Evolutionary conservation across 225 moss, liverwort and hornwort species (phyloP).

Genomic region (Ulota crispa): DNA sequence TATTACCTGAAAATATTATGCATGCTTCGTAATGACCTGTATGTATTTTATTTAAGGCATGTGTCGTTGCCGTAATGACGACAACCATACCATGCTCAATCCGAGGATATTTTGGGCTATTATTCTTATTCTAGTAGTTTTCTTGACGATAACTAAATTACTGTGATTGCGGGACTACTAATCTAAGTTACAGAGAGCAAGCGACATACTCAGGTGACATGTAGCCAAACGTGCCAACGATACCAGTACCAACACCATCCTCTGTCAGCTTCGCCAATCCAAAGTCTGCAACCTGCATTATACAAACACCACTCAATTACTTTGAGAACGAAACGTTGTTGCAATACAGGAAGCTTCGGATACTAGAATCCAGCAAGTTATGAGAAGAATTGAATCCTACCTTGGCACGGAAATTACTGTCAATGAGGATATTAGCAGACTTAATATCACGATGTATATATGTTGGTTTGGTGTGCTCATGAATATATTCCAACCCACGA

Average conservation of each 20-base stretch:
- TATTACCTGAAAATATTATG: too few species aligned
- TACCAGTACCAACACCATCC: conserved; percentile 64
- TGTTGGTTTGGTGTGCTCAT: conserved; percentile 96
- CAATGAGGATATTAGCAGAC: conserved; percentile 92
- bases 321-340: conserved; percentile 5
- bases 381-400: conserved; percentile 26
- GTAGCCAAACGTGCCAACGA: conserved; percentile 94
- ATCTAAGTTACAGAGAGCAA: not conserved
- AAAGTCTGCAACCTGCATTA: conserved; percentile 90
- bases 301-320: not conserved
- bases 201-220: conserved; percentile 92
- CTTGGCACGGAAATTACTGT: conserved; percentile 80
- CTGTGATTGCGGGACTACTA: not conserved
- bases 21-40: not conserved
- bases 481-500: conserved; percentile 96
- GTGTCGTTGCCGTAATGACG: not conserved
- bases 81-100: not conserved
- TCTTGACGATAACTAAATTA: not conserved
- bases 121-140: not conserved
- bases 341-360: not conserved
- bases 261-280: conserved; percentile 88
- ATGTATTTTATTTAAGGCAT: not conserved
- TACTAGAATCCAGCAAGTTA: not conserved
- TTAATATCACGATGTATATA: conserved; percentile 98
- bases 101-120: not conserved